Evolutionary conservation across 345 rosid species (phyloP), one percentile per base, ranked within the genome.

Genomic region (Microthlaspi erraticum): DNA sequence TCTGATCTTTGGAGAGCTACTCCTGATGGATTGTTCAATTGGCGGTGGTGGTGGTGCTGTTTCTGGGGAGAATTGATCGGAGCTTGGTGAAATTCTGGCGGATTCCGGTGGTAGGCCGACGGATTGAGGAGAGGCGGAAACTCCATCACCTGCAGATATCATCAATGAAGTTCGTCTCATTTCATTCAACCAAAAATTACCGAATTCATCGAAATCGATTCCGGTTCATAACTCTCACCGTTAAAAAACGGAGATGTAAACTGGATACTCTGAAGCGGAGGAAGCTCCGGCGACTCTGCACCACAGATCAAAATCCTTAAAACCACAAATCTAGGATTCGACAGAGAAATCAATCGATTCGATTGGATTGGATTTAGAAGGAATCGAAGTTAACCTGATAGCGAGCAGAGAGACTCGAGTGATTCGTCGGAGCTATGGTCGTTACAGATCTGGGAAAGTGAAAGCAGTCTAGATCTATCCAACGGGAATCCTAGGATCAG

Each of bases 401-500:
- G 46, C 48, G 87, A 83, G 70, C 98, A 90, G 37, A 78, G 74
- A 34, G 82, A 79, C 5, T 81, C 85, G 52, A 83, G 43, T 10
- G 88, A 80, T 18, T 14, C 60, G 7, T 54, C 33, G 12, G 58
- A 72, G 2, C 44, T 68, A 1, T 4, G 18, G 10, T 64, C 57
- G n/a, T 46, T 32, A 51, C 98, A 93, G 61, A 77, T 64, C 26
- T 80, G 71, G 7, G 93, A 74, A 50, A 93, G 81, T 7, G 89
- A 85, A 74, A 68, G 33, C 49, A 90, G 43, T 74, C 86, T 81
- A 33, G 89, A 73, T 72, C 71, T 36, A 76, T 90, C 87, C 77
- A 90, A 67, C 11, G 96, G 93, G 77, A 93, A 93, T 33, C 97
- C 92, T 49, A 90, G 83, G 76, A 88, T 78, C 57, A 58, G 66